phyloP scores from a whole-genome alignment of 306 rosid genomes.

The Oxytropis ochrocephala region DNA sequence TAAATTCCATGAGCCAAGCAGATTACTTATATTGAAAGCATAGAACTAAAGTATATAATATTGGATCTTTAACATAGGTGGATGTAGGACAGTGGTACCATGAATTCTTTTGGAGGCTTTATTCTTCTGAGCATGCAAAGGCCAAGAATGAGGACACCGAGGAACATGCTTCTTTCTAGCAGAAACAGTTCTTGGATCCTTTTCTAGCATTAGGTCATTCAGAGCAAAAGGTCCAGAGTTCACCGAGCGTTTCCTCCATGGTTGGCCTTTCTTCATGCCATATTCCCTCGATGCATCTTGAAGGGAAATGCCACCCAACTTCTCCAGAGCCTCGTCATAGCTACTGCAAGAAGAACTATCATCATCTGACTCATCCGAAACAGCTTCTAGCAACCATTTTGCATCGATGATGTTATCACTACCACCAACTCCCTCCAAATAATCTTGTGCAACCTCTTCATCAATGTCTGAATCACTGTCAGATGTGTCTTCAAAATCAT shows the following conservation, averaged over 20 bases:
- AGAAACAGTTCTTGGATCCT: conserved; percentile 48
- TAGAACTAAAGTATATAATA: conserved; percentile 11
- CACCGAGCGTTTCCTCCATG: conserved; percentile 38
- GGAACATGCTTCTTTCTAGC: conserved; percentile 56
- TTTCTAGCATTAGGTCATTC: conserved; percentile 52
- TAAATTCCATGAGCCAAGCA: conserved; percentile 5
- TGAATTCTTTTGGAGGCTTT: conserved; percentile 54
- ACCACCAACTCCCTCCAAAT: conserved; percentile 90
- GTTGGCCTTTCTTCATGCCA: conserved; percentile 49
- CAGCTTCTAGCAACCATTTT: conserved; percentile 70
- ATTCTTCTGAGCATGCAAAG: conserved; percentile 54
- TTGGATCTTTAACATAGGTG: neutral
- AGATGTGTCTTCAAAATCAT: conserved; percentile 52
- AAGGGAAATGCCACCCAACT: conserved; percentile 72
- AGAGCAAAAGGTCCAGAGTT: conserved; percentile 32
- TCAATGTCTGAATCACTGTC: conserved; percentile 76
- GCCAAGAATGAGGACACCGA: conserved; percentile 69
- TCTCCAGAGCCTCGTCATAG: conserved; percentile 53
- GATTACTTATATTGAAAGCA: conserved; percentile 8
- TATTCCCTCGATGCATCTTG: conserved; percentile 71
- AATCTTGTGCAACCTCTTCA: conserved; percentile 79
- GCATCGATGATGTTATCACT: conserved; percentile 51
- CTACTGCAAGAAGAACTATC: conserved; percentile 57
- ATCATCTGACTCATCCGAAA: conserved; percentile 38
- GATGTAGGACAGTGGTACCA: conserved; percentile 37